These are phyloP conservation scores for Penicillium sp. DNA, from an alignment of 2,329 filamentous ascomycete genomes.

Conservation along the genomic window DNA sequence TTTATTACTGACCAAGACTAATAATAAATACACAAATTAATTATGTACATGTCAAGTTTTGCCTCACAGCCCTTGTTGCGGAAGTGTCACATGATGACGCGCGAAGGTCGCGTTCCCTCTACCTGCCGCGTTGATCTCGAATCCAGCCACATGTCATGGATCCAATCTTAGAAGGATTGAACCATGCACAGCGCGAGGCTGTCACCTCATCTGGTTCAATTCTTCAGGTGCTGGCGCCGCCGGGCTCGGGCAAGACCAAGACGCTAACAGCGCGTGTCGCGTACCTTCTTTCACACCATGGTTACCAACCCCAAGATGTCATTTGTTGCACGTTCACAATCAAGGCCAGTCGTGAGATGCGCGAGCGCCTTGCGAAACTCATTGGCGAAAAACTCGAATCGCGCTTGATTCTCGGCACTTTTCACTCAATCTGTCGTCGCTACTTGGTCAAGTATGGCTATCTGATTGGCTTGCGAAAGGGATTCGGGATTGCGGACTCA, in stretches of 20 bases:
- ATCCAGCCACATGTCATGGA: constrained; percentile 47
- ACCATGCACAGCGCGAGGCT: constrained; percentile 64
- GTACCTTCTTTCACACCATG: constrained; percentile 74
- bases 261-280: constrained; percentile 91
- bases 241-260: constrained; percentile 86
- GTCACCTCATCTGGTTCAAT: constrained; percentile 64
- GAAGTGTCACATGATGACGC: constrained; percentile 33
- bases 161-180: constrained; percentile 62
- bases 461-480: constrained; percentile 75
- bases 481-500: constrained; percentile 89
- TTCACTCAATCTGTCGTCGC: constrained; percentile 86
- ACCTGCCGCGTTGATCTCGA: constrained; percentile 1
- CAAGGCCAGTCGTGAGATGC: constrained; percentile 93
- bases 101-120: constrained; percentile 21
- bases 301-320: constrained; percentile 79
- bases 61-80: background rate
- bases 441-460: constrained; percentile 84
- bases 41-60: no score
- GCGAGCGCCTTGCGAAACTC: constrained; percentile 76
- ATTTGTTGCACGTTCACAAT: constrained; percentile 97
- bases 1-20: no score
- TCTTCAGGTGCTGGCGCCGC: constrained; percentile 64
- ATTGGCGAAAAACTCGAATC: constrained; percentile 76
- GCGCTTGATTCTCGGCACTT: constrained; percentile 84
- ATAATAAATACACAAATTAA: no score